Evolutionary conservation across 2,329 filamentous ascomycete genomes (phyloP), one percentile per base, ranked within the genome.

Genomic region (Akanthomyces lecanii): DNA sequence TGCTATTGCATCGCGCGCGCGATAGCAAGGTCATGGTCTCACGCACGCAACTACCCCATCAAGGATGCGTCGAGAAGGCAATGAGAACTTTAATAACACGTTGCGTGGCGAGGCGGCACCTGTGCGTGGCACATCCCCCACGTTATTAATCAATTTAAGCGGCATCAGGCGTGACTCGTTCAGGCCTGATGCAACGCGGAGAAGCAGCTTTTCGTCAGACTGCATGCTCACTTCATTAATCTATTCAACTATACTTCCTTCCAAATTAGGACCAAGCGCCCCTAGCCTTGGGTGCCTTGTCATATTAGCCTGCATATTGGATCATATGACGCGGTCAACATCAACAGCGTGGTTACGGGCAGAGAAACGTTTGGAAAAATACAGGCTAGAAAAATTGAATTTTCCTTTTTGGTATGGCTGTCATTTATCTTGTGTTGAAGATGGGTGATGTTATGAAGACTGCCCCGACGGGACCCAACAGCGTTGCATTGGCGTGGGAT

Each of bases 41-140:
- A 52, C 47, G 33, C 47, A 12, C 51, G 40, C 48, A 45, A 33
- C 23, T 61, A 28, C 48, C 58, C 7, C 14, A 25, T 58, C 28
- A 11, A 61, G 25, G 58, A 16, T 53, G 25, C 21, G 18, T 16
- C 36, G 8, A 44, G 6, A 52, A 36, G 25, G 28, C 33, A 6
- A 42, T 30, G 38, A 52, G 25, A 44, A 53, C 18, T 51, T 54
- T 55, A 45, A 61, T 55, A 61, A 48, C 50, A 61, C 59, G 59
- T 61, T 61, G 59, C 59, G 58, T 38, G 28, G 47, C 25, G 33
- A 51, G 38, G 5, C 5, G 18, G 28, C n/a, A 33, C 38, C 3
- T 28, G 23, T n/a, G 10, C 6, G 28, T 54, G 42, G 12, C 59
- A 61, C 25, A 48, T 47, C 51, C 51, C 51, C 59, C 51, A 40